Conservation (phyloP, 2,329 filamentous ascomycete species). For the Arthrobotrys sinensis region DNA sequence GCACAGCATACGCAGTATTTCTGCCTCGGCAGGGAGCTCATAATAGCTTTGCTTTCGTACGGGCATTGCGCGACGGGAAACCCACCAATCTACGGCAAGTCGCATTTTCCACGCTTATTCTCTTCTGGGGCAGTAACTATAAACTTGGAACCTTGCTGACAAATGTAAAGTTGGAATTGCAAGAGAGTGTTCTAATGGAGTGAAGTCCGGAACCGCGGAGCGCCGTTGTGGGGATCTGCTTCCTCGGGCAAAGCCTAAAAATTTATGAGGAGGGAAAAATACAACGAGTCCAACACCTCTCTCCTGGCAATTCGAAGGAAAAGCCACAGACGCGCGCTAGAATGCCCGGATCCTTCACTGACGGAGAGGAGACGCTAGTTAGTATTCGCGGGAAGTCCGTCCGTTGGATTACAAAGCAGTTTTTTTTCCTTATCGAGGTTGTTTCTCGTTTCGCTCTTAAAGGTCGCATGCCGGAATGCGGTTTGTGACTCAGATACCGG, state of each 20-base stretch:
- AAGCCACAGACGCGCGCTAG: conserved; percentile 25
- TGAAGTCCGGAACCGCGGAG: conserved; percentile 28
- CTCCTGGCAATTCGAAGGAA: background rate
- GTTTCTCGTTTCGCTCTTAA: background rate
- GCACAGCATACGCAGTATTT: background rate
- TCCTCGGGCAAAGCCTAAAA: conserved; percentile 29
- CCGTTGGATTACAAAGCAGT: conserved; percentile 15
- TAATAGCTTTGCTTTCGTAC: background rate
- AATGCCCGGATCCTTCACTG: conserved; percentile 5
- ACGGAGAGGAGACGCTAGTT: background rate
- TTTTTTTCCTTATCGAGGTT: background rate
- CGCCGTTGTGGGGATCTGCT: conserved; percentile 26
- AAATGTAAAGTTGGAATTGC: conserved; percentile 9
- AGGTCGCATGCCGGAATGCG: too few species aligned
- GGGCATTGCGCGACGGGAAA: conserved; percentile 32
- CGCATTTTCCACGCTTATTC: conserved; percentile 10
- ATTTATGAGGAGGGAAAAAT: background rate
- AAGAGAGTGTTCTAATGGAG: too few species aligned
- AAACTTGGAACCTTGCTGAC: conserved; percentile 13
- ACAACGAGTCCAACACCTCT: conserved; percentile 25
- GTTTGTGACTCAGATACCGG: background rate
- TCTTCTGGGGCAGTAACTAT: background rate
- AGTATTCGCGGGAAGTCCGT: background rate
- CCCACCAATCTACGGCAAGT: conserved; percentile 26
- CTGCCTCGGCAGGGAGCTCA: conserved; percentile 23